phyloP scores from a whole-genome alignment of 176 grass and related monocot genomes.

The Echinochloa phyllopogon region DNA sequence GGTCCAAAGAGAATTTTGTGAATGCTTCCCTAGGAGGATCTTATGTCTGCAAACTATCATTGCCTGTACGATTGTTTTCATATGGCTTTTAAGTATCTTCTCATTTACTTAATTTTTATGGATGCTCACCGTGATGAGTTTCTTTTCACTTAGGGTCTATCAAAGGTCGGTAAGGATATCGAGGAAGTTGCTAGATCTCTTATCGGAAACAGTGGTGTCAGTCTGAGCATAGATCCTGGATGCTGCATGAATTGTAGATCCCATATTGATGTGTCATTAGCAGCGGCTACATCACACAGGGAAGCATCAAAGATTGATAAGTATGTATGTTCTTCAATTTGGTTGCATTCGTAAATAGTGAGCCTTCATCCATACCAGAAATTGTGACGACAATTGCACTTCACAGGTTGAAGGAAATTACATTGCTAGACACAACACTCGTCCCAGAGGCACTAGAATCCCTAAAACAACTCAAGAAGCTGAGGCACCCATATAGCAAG shows the following conservation, averaged over 20 bases:
- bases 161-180: conserved; percentile 56
- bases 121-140: conserved; percentile 18
- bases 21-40: conserved; percentile 60
- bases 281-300: conserved; percentile 51
- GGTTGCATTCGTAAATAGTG: conserved; percentile 22
- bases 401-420: conserved; percentile 67
- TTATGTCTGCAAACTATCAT: conserved; percentile 48
- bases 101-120: conserved; percentile 18
- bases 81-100: conserved; percentile 3
- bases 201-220: conserved; percentile 44
- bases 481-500: conserved; percentile 89
- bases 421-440: conserved; percentile 31
- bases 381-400: conserved; percentile 9
- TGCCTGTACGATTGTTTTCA: conserved; percentile 64
- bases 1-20: conserved; percentile 54
- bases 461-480: conserved; percentile 62
- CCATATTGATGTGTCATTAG: conserved; percentile 54
- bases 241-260: conserved; percentile 79
- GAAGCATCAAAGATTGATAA: conserved; percentile 54
- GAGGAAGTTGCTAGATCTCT: conserved; percentile 54
- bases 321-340: conserved; percentile 49
- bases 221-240: conserved; percentile 62
- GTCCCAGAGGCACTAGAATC: conserved; percentile 61
- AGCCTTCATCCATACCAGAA: conserved; percentile 26
- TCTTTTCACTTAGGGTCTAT: conserved; percentile 49